A percentile compares a stretch with the other conserved stretches of the same genome.
These are phyloP conservation scores for Raffaelea albimanens DNA, from an alignment of 2,329 filamentous ascomycete genomes.

Conservation along the genomic window DNA sequence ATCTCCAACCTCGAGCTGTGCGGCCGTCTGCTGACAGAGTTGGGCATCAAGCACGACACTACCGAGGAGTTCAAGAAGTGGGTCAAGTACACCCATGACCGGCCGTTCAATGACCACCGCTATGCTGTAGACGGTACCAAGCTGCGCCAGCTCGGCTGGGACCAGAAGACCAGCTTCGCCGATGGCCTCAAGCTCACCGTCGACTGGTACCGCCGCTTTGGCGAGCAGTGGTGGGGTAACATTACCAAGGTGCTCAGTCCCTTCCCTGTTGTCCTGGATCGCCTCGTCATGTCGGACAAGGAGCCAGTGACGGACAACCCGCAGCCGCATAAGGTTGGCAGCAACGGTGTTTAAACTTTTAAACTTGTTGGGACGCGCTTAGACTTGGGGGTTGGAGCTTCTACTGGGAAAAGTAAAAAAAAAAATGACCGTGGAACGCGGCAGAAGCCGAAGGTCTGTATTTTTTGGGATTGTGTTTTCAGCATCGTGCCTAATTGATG, in stretches of 20 bases:
- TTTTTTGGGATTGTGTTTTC: too few species aligned
- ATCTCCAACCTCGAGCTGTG: constrained; percentile 66
- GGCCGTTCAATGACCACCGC: constrained; percentile 68
- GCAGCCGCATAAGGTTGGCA: constrained; percentile 13
- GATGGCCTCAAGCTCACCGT: constrained; percentile 56
- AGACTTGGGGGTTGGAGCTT: neutral
- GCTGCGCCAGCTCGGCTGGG: constrained; percentile 58
- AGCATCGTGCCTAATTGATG: too few species aligned
- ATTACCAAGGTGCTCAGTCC: constrained; percentile 60
- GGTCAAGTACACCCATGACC: constrained; percentile 67
- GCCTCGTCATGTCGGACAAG: constrained; percentile 44
- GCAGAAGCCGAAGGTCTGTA: too few species aligned
- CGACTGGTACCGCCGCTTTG: constrained; percentile 59
- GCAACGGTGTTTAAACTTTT: too few species aligned
- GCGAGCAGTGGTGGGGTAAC: constrained; percentile 63
- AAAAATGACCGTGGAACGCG: too few species aligned
- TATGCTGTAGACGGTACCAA: constrained; percentile 66
- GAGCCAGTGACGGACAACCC: constrained; percentile 26
- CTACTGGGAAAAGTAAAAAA: neutral
- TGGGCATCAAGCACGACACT: constrained; percentile 43
- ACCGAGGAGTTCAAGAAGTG: constrained; percentile 48
- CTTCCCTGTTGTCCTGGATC: constrained; percentile 51
- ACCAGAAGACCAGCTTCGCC: constrained; percentile 55
- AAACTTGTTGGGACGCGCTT: too few species aligned
- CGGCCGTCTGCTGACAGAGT: constrained; percentile 51